Conservation (phyloP, 106 monocot genomes). For the Dactylorhiza incarnata region DNA sequence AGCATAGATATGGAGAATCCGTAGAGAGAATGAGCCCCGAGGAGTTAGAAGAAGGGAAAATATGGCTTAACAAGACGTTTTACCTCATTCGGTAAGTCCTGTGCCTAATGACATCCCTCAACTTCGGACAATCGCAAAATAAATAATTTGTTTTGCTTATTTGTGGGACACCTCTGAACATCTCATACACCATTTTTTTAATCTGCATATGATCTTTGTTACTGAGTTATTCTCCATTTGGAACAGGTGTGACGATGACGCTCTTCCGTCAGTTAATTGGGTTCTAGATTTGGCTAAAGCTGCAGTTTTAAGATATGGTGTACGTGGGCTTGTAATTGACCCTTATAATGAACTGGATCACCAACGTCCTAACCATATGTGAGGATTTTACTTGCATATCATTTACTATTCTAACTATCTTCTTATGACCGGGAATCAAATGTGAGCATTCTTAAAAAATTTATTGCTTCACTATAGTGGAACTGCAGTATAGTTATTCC, state of each 20-base stretch:
- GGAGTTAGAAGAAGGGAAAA: constrained; percentile 79
- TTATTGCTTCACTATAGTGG: not conserved
- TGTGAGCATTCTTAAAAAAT: not conserved
- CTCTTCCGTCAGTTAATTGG: constrained; percentile 70
- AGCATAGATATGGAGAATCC: constrained; percentile 50
- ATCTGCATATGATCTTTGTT: not conserved
- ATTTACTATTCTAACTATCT: not conserved
- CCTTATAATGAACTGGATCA: constrained; percentile 95
- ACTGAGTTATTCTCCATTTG: not conserved
- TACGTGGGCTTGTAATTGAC: constrained; percentile 84
- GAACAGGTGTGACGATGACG: constrained; percentile 70
- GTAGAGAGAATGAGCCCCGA: constrained; percentile 50
- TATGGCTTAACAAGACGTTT: constrained; percentile 81
- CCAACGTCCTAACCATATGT: constrained; percentile 63
- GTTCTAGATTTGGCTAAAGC: constrained; percentile 73
- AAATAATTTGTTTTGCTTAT: not conserved
- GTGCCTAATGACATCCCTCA: not conserved
- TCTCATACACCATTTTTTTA: not conserved
- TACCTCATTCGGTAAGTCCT: constrained; percentile 60
- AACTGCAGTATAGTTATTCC: not conserved
- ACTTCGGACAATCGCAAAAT: not conserved
- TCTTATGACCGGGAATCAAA: not conserved
- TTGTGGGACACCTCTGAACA: not conserved
- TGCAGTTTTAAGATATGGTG: constrained; percentile 75
- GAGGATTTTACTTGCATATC: constrained; percentile 14